Evolutionary conservation across 345 rosid genomes (phyloP), one percentile per base, ranked within the genome.

Genomic region (Bruguiera parviflora): DNA sequence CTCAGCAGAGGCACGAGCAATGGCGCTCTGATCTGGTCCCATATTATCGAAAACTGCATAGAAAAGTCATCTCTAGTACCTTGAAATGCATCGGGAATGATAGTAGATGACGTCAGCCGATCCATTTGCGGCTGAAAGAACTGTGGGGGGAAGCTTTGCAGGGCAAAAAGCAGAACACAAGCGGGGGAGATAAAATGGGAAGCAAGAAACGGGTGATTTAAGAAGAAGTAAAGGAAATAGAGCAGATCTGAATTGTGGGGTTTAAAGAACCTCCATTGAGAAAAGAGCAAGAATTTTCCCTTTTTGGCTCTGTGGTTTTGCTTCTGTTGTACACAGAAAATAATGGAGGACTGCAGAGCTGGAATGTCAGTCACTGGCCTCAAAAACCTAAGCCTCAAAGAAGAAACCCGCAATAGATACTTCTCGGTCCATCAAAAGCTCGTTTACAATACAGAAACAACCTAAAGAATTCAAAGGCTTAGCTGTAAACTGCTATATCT

Each of bases 1-100:
- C 82, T 73, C 33, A 95, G 83, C 31, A 86, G 60, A 15, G 99
- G 99, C 1, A 90, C 96, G 53, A 92, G 83, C 86, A 95, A 71
- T 56, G 97, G 99, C 2, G 87, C 93, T 83, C 75, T 87, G 75
- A 95, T 81, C 81, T 88, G 96, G 29, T 76, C 81, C 85, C 91
- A 84, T 9, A 92, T 27, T 24, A 72, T 8, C 0, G 65, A 52
- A 32, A 72, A 58, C n/a, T 72, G 75, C 65, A 47, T 51, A 0
- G 70, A 20, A 13, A 61, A 21, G 62, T 87, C 98, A 56, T 81
- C 90, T 72, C 80, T 77, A 18, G 83, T 77, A 5, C 84, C 84
- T 65, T 73, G 72, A 60, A 85, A 81, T 22, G 89, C 55, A 18
- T 82, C 87, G 0, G 92, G 88, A 22, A 86, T 77, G 1, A 73